Base-by-base conservation (phyloP, 2,329 filamentous ascomycete species). In the Tolypocladium tundrense region DNA sequence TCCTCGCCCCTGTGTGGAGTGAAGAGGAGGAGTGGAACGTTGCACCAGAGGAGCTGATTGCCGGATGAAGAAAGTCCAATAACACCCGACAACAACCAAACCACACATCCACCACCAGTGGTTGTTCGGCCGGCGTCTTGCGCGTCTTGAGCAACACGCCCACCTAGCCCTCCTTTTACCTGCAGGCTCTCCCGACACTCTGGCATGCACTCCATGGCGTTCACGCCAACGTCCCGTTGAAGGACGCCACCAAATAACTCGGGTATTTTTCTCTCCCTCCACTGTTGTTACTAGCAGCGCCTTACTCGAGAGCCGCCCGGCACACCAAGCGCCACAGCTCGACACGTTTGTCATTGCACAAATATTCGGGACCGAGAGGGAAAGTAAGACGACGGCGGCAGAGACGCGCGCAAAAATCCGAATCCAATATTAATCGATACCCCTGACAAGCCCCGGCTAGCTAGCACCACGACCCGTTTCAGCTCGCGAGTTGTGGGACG, bases 1-100 rank as follows among this genome's bases (percentile, higher is more conserved):
- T 83, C 21, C 72, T 84, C 21, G 81, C 80, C 33, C 83, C 83
- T 9, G 75, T 79, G 51, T 86, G 80, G 75, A 77, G 76, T 42
- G 81, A 84, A 54, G 80, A 82, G 63, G 75, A 80, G 57, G 80
- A 83, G 37, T 85, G 81, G 81, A 70, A 76, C 16, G 78, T 74
- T 51, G 67, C 69, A 37, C 66, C 69, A 0, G 70, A 73, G 51
- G 72, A 74, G 39, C 63, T 75, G 21, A 58, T 59, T 31, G 60
- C 63, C 54, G 57, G n/a, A 57, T 53, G 41, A 48, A 13, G 13
- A n/a, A 24, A 5, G 37, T 16, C 21, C 45, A 13, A 8, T 21
- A 52, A 42, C 21, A 8, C 13, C n/a, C 3, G 24, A 10, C 14
- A 13, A 21, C 21, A 53, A 53, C 21, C 37, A 43, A 42, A 37